phyloP scores from a whole-genome alignment of 768 basidiomycete species.

The Fomitopsis serialis region DNA sequence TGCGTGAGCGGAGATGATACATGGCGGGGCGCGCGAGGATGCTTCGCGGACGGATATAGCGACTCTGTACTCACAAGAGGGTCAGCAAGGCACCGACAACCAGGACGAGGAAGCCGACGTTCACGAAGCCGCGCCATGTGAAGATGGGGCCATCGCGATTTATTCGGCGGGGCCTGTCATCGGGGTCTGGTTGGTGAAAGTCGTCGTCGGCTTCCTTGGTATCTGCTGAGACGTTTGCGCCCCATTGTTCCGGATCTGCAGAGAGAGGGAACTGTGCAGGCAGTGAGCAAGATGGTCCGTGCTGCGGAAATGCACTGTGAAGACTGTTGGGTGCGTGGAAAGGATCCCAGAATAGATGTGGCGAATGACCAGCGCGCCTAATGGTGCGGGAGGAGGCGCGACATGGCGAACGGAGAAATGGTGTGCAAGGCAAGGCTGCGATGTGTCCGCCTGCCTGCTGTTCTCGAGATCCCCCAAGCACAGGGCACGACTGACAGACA shows the following conservation, averaged over 20 bases:
- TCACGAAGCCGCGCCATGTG: slow-evolving; percentile 33
- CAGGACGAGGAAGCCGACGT: slow-evolving; percentile 35
- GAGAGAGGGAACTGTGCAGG: slow-evolving; percentile 29
- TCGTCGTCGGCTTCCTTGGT: slow-evolving; percentile 35
- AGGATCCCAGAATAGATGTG: too few relatives aligned
- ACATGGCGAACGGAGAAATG: too few relatives aligned
- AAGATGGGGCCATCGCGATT: slow-evolving; percentile 30
- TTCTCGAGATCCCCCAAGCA: too few relatives aligned
- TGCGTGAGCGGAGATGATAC: neutral
- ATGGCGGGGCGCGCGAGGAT: neutral
- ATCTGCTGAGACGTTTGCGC: slow-evolving; percentile 20
- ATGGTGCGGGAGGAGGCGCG: too few relatives aligned
- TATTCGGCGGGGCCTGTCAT: slow-evolving; percentile 20
- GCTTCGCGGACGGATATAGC: neutral
- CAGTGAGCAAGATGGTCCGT: neutral
- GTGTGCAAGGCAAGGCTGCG: too few relatives aligned
- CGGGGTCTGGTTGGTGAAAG: slow-evolving; percentile 30
- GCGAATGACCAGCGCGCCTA: too few relatives aligned
- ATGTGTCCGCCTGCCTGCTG: neutral
- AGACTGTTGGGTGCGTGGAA: neutral
- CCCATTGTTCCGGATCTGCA: slow-evolving; percentile 32
- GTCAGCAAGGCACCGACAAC: slow-evolving; percentile 24
- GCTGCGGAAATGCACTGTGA: slow-evolving; percentile 1
- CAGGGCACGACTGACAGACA: too few relatives aligned
- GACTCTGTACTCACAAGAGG: slow-evolving; percentile 22